Evolutionary conservation across 192 early-diverging fungal species (phyloP).

Genomic region (Jimgerdemannia lactiflua): DNA sequence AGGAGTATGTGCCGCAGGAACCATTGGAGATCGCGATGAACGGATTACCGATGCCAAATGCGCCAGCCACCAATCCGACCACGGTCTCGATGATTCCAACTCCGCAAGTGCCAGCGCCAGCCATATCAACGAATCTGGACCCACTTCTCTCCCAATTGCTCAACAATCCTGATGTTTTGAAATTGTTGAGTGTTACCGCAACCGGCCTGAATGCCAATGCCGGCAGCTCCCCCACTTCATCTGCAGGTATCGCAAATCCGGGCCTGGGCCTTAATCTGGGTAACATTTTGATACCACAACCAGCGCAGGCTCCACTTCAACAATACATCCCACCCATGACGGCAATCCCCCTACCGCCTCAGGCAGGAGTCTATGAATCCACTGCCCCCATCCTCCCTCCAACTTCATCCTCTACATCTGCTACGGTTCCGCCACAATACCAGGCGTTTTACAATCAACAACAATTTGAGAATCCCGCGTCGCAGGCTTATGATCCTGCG

Average conservation of each 20-base stretch:
- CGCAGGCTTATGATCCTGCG: too few species aligned
- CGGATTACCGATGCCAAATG: background rate
- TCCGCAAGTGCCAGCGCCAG: background rate
- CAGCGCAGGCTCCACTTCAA: background rate
- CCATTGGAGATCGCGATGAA: background rate
- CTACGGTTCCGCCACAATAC: background rate
- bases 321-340: background rate
- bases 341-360: background rate
- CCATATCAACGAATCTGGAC: background rate
- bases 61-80: background rate
- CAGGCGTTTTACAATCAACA: background rate
- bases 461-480: too few species aligned
- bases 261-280: background rate
- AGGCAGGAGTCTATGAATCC: background rate
- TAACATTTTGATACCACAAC: background rate
- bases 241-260: background rate
- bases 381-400: background rate
- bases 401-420: background rate
- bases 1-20: background rate
- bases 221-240: background rate
- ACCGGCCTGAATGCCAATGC: background rate
- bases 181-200: background rate
- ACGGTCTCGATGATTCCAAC: background rate
- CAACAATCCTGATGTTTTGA: slow-evolving; percentile 3
- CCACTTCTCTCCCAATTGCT: slow-evolving; percentile 5